Evolutionary conservation across 2,329 filamentous ascomycete species (phyloP).

Genomic region (Fusarium circinatum): DNA sequence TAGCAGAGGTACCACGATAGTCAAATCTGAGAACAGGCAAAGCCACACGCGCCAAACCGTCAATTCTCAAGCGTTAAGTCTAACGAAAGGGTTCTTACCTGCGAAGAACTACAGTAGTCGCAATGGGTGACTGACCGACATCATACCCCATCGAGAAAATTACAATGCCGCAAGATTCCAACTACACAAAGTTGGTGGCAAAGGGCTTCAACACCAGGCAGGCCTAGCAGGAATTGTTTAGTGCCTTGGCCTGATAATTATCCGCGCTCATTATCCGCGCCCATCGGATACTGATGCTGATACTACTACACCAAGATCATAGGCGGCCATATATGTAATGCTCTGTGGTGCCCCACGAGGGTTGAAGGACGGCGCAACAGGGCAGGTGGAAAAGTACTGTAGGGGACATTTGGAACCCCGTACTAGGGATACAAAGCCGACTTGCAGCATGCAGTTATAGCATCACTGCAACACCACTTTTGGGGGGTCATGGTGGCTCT

Average conservation of each 20-base stretch:
- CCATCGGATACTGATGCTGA: constrained; percentile 26
- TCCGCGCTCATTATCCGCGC: constrained; percentile 24
- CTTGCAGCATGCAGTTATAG: constrained; percentile 36
- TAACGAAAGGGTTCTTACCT: constrained; percentile 3
- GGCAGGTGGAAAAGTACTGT: constrained; percentile 28
- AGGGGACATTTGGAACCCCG: constrained; percentile 1
- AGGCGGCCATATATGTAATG: constrained; percentile 25
- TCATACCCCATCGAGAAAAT: not conserved
- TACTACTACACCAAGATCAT: constrained; percentile 30
- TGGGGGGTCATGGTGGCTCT: constrained; percentile 24
- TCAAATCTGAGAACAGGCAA: constrained; percentile 22
- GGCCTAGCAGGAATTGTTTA: constrained; percentile 8
- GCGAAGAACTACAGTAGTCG: not conserved
- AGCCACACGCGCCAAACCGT: constrained; percentile 32
- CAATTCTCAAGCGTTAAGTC: constrained; percentile 21
- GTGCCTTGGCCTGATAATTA: constrained; percentile 21
- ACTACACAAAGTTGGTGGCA: constrained; percentile 12
- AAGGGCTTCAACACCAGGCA: constrained; percentile 18
- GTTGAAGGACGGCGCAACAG: constrained; percentile 16
- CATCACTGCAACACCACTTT: constrained; percentile 44
- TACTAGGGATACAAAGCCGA: constrained; percentile 21
- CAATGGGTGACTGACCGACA: not conserved
- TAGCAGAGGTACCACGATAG: constrained; percentile 28
- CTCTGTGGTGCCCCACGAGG: constrained; percentile 24
- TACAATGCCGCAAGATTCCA: constrained; percentile 15